Evolutionary conservation across 228 moss, liverwort and hornwort genomes (phyloP).

Genomic region (Sphagnum fallax): DNA sequence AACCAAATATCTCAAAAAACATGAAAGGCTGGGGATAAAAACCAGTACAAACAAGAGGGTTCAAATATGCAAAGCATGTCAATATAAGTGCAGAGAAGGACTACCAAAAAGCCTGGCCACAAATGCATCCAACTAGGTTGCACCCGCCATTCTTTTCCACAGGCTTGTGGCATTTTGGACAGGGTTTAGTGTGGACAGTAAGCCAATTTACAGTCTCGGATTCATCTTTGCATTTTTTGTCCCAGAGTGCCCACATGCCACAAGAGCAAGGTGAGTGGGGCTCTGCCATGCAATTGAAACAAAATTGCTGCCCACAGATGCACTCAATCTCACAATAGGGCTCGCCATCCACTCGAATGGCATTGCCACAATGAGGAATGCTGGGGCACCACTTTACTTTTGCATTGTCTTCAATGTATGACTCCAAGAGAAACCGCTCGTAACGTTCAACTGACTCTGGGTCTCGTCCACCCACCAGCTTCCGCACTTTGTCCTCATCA

Average conservation of each 20-base stretch:
- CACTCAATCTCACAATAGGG: slow-evolving; percentile 97
- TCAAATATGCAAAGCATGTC: too few species aligned
- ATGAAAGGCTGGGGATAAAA: background rate
- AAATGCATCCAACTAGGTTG: slow-evolving; percentile 92
- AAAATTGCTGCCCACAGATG: slow-evolving; percentile 90
- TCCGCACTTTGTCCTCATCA: slow-evolving; percentile 96
- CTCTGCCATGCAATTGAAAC: slow-evolving; percentile 97
- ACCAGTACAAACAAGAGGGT: background rate
- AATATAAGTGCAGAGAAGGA: background rate
- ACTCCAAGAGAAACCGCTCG: slow-evolving; percentile 93
- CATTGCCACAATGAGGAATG: slow-evolving; percentile 96
- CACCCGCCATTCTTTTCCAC: slow-evolving; percentile 99
- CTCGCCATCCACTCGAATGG: slow-evolving; percentile 93
- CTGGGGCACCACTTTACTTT: slow-evolving; percentile 99
- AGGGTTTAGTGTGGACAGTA: slow-evolving; percentile 94
- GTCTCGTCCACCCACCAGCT: slow-evolving; percentile 69
- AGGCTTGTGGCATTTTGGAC: slow-evolving; percentile 96
- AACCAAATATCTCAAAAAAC: background rate
- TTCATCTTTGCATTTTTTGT: slow-evolving; percentile 99
- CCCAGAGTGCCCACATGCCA: slow-evolving; percentile 96
- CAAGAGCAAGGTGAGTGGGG: slow-evolving; percentile 99
- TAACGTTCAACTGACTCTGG: slow-evolving; percentile 89
- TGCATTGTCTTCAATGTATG: slow-evolving; percentile 97
- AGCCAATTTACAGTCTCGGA: slow-evolving; percentile 99
- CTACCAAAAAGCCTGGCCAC: slow-evolving; percentile 98